These are phyloP conservation scores for Hibiscus mutabilis DNA, from an alignment of 345 rosid genomes.

Conservation along the genomic window DNA sequence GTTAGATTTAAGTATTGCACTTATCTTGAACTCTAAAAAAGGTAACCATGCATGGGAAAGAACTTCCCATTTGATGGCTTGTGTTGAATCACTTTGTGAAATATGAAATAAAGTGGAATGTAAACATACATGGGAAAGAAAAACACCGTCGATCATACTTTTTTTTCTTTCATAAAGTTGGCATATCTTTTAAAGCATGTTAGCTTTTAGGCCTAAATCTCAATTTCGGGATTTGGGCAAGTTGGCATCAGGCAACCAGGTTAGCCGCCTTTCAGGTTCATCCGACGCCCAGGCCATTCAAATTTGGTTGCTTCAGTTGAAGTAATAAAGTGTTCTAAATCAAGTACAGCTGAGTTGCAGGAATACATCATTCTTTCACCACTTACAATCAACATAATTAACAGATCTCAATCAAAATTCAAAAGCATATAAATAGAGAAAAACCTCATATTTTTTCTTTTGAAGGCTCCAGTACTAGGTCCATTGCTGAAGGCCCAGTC, in stretches of 20 bases:
- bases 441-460: conserved; percentile 46
- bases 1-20: not conserved
- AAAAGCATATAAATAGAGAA: conserved; percentile 2
- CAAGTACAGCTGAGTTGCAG: not conserved
- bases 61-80: not conserved
- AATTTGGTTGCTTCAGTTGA: not conserved
- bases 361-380: not conserved
- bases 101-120: not conserved
- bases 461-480: conserved; percentile 40
- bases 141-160: not conserved
- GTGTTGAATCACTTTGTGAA: not conserved
- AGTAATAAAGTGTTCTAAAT: not conserved
- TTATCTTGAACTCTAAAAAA: not conserved
- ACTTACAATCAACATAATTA: not conserved
- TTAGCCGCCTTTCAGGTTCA: not conserved
- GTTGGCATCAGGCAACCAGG: not conserved
- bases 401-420: not conserved
- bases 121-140: not conserved
- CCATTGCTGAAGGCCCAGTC: conserved; percentile 84
- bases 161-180: not conserved
- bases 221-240: not conserved
- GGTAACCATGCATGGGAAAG: too few species aligned
- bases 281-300: too few species aligned
- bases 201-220: not conserved
- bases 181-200: not conserved